Percentiles rank a stretch among this genome's conserved stretches.
Conservation (phyloP, 352 stramenopile genomes). For the Pythium apleroticum region DNA sequence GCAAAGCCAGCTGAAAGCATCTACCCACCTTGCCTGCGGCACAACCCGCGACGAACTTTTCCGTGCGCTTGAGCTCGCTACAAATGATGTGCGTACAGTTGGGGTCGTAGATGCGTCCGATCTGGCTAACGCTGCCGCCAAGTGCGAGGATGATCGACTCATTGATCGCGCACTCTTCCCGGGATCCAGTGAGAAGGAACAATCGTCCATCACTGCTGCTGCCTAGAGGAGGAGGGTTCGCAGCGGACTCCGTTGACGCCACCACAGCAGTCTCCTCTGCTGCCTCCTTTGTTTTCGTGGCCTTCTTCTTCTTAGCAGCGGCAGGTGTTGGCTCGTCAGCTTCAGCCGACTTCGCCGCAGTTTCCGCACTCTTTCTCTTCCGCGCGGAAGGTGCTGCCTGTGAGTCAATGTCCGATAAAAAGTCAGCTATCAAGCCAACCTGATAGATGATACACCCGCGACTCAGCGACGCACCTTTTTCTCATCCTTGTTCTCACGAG, state of each 20-base stretch:
- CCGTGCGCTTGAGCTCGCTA: conserved; percentile 83
- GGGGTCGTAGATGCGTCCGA: conserved; percentile 64
- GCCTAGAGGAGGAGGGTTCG: conserved; percentile 9
- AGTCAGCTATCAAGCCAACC: background rate
- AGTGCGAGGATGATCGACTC: conserved; percentile 74
- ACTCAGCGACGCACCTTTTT: background rate
- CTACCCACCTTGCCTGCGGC: conserved; percentile 76
- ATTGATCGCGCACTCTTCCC: conserved; percentile 70
- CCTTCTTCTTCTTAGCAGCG: conserved; percentile 20
- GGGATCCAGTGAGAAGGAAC: conserved; percentile 76
- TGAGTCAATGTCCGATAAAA: background rate
- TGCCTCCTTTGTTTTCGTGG: background rate
- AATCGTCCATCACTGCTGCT: conserved; percentile 28
- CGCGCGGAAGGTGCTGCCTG: conserved; percentile 1
- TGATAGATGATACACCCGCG: too few species aligned
- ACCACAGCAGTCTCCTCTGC: background rate
- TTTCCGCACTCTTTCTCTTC: conserved; percentile 15
- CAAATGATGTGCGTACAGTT: conserved; percentile 86
- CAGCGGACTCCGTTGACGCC: conserved; percentile 11
- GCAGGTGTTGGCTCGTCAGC: conserved; percentile 14
- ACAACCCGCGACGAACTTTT: conserved; percentile 86
- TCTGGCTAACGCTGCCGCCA: conserved; percentile 62
- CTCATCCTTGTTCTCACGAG: background rate
- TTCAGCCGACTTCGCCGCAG: background rate
- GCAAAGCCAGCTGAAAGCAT: too few species aligned